Percentiles rank a stretch among this genome's conserved stretches.
Conservation (phyloP, 768 basidiomycete species). For the Roridomyces roridus region DNA sequence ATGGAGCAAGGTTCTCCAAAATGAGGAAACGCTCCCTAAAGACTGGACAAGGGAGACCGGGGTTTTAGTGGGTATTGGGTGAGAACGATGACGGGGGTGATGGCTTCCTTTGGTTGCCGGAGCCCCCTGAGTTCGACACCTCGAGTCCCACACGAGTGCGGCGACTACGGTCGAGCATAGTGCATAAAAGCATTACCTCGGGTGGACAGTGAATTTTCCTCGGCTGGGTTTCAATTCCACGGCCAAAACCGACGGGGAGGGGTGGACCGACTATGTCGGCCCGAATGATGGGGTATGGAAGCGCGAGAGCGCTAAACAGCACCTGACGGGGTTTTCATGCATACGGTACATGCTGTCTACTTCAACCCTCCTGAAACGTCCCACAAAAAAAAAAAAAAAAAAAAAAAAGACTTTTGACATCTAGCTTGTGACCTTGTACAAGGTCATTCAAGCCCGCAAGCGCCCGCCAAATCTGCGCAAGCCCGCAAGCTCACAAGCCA, state of each 20-base stretch:
- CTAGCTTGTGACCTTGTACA: too few relatives aligned
- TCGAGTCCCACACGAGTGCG: neutral
- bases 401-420: too few relatives aligned
- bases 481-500: too few relatives aligned
- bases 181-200: neutral
- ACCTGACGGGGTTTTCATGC: too few relatives aligned
- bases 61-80: slow-evolving; percentile 10
- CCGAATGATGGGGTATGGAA: too few relatives aligned
- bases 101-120: neutral
- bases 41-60: slow-evolving; percentile 8
- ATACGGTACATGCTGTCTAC: too few relatives aligned
- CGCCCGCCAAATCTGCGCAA: too few relatives aligned
- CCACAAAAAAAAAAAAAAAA: too few relatives aligned
- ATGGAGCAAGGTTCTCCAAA: neutral
- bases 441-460: too few relatives aligned
- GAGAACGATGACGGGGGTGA: neutral
- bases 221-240: neutral
- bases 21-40: neutral
- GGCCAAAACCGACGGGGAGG: neutral
- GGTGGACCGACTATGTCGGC: neutral
- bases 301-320: too few relatives aligned
- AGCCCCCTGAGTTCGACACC: neutral
- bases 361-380: too few relatives aligned
- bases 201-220: neutral
- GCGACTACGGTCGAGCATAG: too few relatives aligned